Evolutionary conservation across 1,284 basidiomycete species (phyloP).

Genomic region (Thecaphora frezii): DNA sequence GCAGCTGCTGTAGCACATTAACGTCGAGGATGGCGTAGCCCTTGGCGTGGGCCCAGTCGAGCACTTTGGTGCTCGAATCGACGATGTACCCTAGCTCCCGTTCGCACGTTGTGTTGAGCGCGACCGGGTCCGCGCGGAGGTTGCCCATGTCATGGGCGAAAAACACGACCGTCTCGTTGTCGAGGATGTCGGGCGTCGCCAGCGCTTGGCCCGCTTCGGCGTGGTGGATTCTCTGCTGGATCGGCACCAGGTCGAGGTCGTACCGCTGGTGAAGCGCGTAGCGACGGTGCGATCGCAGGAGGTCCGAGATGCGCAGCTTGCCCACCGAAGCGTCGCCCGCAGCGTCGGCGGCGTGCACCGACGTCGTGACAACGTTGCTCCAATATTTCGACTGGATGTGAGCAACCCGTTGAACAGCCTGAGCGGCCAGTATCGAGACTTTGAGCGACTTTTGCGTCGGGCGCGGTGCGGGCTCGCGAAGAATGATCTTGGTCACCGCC

Average conservation of each 20-base stretch:
- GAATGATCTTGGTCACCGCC: conserved; percentile 78
- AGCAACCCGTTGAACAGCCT: conserved; percentile 83
- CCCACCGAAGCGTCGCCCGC: conserved; percentile 4
- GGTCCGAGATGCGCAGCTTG: conserved; percentile 62
- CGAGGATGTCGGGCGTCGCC: conserved; percentile 71
- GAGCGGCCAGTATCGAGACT: conserved; percentile 65
- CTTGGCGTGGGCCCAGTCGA: conserved; percentile 72
- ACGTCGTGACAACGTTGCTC: conserved; percentile 68
- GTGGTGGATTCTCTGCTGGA: conserved; percentile 69
- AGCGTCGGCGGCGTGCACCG: conserved; percentile 1
- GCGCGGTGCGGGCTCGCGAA: conserved; percentile 80
- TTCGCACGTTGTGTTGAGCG: neutral
- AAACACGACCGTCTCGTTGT: conserved; percentile 30
- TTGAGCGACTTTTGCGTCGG: conserved; percentile 60
- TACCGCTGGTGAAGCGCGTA: conserved; percentile 73
- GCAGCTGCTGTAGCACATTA: conserved; percentile 76
- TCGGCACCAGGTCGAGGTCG: conserved; percentile 76
- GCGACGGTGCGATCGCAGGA: conserved; percentile 81
- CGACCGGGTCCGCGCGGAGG: conserved; percentile 18
- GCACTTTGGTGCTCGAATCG: conserved; percentile 77
- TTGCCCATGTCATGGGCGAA: conserved; percentile 52
- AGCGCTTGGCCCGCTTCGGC: conserved; percentile 77
- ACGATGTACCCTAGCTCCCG: conserved; percentile 59
- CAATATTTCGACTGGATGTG: conserved; percentile 85
- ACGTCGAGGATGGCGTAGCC: conserved; percentile 80